Conservation (phyloP, 805 yeast species). For the Kodamaea kakaduensis region DNA sequence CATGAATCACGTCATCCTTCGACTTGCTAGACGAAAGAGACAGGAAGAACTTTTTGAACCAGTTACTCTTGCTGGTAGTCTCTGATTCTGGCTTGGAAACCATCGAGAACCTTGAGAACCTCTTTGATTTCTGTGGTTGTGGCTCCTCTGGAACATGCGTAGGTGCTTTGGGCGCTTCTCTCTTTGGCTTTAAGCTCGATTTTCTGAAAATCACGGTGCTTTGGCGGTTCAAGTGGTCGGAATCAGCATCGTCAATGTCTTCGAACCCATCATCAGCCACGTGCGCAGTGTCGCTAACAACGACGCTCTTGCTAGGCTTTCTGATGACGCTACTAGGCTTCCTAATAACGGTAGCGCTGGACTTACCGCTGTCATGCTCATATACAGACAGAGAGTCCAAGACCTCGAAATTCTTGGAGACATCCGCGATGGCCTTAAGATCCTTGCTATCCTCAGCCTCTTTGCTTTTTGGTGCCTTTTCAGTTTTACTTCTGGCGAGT, state of each 20-base stretch:
- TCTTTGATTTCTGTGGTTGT: slow-evolving; percentile 11
- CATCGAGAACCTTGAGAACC: slow-evolving; percentile 37
- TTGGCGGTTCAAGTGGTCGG: background rate
- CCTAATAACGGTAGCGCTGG: background rate
- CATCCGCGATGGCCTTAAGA: slow-evolving; percentile 4
- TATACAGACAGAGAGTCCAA: slow-evolving; percentile 22
- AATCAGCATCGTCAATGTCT: slow-evolving; percentile 7
- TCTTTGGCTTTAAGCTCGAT: slow-evolving; percentile 34
- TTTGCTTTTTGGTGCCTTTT: too few species aligned
- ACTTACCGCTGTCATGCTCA: slow-evolving; percentile 10
- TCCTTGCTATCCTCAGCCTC: too few species aligned
- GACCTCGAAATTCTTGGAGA: slow-evolving; percentile 17
- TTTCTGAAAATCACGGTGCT: slow-evolving; percentile 18
- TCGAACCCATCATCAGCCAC: slow-evolving; percentile 6
- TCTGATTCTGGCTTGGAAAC: slow-evolving; percentile 13
- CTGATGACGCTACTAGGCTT: too few species aligned
- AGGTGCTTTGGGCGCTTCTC: slow-evolving; percentile 40
- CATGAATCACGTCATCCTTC: slow-evolving; percentile 6
- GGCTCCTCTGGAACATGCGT: slow-evolving; percentile 4
- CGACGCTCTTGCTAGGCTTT: slow-evolving; percentile 4
- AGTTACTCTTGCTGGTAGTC: slow-evolving; percentile 21
- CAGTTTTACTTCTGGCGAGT: too few species aligned
- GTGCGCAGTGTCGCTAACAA: slow-evolving; percentile 1
- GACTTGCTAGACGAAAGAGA: slow-evolving; percentile 9
- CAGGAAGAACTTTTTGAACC: slow-evolving; percentile 39